These are phyloP conservation scores for Thielaviopsis populi DNA, from an alignment of 2,329 filamentous ascomycete species.

Conservation along the genomic window DNA sequence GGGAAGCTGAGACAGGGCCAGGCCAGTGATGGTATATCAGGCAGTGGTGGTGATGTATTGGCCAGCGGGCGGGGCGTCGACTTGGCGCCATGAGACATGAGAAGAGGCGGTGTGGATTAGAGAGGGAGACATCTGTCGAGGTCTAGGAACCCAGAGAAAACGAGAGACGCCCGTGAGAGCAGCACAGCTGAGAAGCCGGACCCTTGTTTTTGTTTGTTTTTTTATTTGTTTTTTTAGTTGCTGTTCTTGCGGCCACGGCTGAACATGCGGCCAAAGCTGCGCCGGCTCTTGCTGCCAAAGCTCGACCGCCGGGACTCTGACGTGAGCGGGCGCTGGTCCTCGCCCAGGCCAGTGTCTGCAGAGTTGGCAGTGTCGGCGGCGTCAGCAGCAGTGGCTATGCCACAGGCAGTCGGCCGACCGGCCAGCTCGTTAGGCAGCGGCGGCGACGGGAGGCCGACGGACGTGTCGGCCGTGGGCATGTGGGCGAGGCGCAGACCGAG, in stretches of 20 bases:
- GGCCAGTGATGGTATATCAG: neutral
- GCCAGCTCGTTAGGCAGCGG: neutral
- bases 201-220: no score
- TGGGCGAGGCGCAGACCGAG: neutral
- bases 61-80: neutral
- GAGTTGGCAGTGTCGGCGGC: no score
- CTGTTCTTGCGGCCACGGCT: constrained; percentile 11
- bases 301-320: constrained; percentile 10
- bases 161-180: neutral
- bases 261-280: constrained; percentile 8
- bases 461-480: constrained; percentile 4
- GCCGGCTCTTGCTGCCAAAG: constrained; percentile 6
- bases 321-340: constrained; percentile 6
- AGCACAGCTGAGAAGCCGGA: neutral
- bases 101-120: constrained; percentile 1
- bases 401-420: neutral
- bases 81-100: neutral
- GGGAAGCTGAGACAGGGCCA: neutral
- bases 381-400: neutral
- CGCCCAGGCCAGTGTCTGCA: neutral
- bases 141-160: neutral
- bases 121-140: neutral
- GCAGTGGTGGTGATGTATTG: neutral
- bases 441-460: neutral
- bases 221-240: constrained; percentile 2